Conservation (phyloP, 2,329 filamentous ascomycete species). For the Allantophomopsis lycopodina region DNA sequence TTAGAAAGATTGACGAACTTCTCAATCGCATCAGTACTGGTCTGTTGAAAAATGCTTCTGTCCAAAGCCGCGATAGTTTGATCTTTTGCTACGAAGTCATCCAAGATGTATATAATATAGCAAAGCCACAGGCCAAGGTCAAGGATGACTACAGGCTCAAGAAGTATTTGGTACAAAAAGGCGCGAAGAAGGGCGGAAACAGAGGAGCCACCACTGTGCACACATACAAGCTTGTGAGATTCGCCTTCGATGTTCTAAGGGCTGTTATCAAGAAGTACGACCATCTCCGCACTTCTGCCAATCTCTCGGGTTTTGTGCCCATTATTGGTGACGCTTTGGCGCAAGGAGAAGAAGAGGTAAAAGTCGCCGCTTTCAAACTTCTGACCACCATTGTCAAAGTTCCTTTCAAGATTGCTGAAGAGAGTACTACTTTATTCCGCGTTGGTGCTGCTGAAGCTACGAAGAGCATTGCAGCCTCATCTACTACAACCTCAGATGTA, state of each 20-base stretch:
- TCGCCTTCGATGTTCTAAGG: slow-evolving; percentile 76
- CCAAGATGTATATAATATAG: slow-evolving; percentile 65
- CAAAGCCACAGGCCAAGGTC: slow-evolving; percentile 33
- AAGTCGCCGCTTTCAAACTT: slow-evolving; percentile 76
- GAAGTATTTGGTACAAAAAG: slow-evolving; percentile 71
- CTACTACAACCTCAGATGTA: slow-evolving; percentile 69
- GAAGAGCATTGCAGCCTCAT: slow-evolving; percentile 62
- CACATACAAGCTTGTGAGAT: slow-evolving; percentile 76
- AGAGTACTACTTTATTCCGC: slow-evolving; percentile 48
- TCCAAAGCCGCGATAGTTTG: slow-evolving; percentile 70
- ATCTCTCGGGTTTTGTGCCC: slow-evolving; percentile 75
- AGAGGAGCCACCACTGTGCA: slow-evolving; percentile 64
- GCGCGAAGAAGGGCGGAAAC: slow-evolving; percentile 59
- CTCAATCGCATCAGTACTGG: slow-evolving; percentile 73
- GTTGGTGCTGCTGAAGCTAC: slow-evolving; percentile 79
- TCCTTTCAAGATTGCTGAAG: slow-evolving; percentile 55
- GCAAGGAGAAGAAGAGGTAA: slow-evolving; percentile 80
- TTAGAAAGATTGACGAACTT: slow-evolving; percentile 83
- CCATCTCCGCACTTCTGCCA: slow-evolving; percentile 62
- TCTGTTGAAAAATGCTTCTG: slow-evolving; percentile 66
- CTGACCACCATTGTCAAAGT: slow-evolving; percentile 76
- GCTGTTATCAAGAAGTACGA: slow-evolving; percentile 79
- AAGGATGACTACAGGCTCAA: slow-evolving; percentile 48
- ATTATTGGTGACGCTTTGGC: slow-evolving; percentile 80
- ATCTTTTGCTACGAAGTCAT: slow-evolving; percentile 93